phyloP scores from a whole-genome alignment of 768 basidiomycete genomes.

The Lanmaoa pseudosensibilis region DNA sequence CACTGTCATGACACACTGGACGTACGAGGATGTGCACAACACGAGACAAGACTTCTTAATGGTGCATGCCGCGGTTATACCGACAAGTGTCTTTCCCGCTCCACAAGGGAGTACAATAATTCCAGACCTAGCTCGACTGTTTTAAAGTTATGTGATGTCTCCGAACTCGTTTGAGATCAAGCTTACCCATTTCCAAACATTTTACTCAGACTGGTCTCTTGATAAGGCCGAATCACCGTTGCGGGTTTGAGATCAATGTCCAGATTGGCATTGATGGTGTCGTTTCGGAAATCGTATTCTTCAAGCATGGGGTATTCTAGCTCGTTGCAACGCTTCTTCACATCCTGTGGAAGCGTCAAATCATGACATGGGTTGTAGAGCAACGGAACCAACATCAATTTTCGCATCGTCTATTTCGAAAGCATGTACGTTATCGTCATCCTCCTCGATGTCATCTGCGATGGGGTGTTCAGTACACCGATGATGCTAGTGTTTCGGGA shows the following conservation, averaged over 20 bases:
- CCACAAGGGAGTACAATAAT: constrained; percentile 99
- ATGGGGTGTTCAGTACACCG: background rate
- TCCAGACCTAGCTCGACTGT: constrained; percentile 92
- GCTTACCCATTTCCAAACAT: constrained; percentile 98
- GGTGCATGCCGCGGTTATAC: constrained; percentile 99
- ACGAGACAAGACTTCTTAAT: constrained; percentile 99
- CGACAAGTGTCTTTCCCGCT: constrained; percentile 97
- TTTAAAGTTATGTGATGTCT: constrained; percentile 7
- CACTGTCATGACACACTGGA: constrained; percentile 14
- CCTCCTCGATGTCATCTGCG: constrained; percentile 93
- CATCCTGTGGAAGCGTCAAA: constrained; percentile 56
- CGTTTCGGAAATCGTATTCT: constrained; percentile 98
- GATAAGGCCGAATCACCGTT: constrained; percentile 96
- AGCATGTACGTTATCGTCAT: constrained; percentile 95
- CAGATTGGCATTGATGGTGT: constrained; percentile 92
- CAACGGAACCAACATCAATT: constrained; percentile 71
- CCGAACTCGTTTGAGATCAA: background rate
- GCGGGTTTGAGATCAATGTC: constrained; percentile 99
- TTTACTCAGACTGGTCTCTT: constrained; percentile 97
- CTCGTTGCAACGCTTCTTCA: constrained; percentile 95
- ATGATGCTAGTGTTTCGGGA: background rate
- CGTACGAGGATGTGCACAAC: constrained; percentile 95
- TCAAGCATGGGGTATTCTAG: constrained; percentile 98
- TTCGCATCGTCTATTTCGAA: constrained; percentile 94
- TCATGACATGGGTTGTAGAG: background rate